Conservation (phyloP, 495 filamentous ascomycete species). For the Penicillium cinerascens region DNA sequence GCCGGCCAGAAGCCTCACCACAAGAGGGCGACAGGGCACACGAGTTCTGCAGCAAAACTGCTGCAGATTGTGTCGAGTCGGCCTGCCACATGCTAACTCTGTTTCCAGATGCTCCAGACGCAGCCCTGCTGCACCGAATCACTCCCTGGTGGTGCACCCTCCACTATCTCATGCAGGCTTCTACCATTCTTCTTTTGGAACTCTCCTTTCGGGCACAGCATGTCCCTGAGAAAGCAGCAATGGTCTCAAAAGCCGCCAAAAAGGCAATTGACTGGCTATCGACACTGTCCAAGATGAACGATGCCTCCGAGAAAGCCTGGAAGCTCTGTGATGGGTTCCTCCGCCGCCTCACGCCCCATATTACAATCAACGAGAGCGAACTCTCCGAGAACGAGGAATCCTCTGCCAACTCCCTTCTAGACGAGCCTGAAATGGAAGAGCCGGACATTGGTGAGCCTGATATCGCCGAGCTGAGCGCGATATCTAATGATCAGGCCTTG, state of each 20-base stretch:
- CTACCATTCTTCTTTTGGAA: conserved; percentile 56
- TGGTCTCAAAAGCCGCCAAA: conserved; percentile 51
- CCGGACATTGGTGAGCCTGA: conserved; percentile 2
- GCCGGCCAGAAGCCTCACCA: conserved; percentile 43
- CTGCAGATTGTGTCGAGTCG: conserved; percentile 54
- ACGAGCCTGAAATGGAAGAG: conserved; percentile 9
- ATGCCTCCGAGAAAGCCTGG: conserved; percentile 49
- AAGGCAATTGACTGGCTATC: conserved; percentile 54
- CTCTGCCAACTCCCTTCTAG: conserved; percentile 13
- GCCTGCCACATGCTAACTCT: conserved; percentile 53
- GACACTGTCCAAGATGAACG: conserved; percentile 42
- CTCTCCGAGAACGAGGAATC: conserved; percentile 25
- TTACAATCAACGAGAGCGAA: conserved; percentile 28
- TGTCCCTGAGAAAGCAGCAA: conserved; percentile 49
- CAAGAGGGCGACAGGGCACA: conserved; percentile 32
- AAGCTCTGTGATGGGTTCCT: conserved; percentile 49
- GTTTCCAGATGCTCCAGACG: conserved; percentile 45
- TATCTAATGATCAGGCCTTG: conserved; percentile 4
- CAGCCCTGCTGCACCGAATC: conserved; percentile 43
- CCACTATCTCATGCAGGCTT: conserved; percentile 61
- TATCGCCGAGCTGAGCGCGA: background rate
- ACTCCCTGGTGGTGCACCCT: conserved; percentile 62
- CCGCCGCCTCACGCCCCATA: conserved; percentile 38
- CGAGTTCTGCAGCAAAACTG: conserved; percentile 50
- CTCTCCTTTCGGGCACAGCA: conserved; percentile 52